Percentiles rank a stretch among this genome's conserved stretches.
These are phyloP conservation scores for Pseudofabraea citricarpa DNA, from an alignment of 2,329 filamentous ascomycete species.

Conservation along the genomic window DNA sequence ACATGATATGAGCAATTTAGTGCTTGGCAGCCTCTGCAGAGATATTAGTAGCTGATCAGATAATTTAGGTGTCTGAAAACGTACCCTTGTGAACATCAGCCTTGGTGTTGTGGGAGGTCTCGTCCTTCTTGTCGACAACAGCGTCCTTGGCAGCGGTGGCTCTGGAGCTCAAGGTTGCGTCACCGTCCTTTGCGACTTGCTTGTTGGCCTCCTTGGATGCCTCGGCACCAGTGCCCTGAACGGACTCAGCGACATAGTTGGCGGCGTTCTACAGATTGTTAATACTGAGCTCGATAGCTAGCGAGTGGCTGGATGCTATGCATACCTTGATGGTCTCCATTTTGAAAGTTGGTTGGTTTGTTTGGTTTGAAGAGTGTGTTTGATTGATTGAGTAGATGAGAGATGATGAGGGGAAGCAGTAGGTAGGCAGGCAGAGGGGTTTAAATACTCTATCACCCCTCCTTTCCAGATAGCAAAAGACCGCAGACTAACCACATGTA, in stretches of 20 bases:
- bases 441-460: too few relatives aligned
- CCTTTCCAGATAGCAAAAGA: too few relatives aligned
- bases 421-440: slow-evolving; percentile 4
- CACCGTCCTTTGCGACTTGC: slow-evolving; percentile 45
- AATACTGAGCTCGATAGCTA: slow-evolving; percentile 3
- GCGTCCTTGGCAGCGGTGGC: slow-evolving; percentile 47
- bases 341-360: slow-evolving; percentile 17
- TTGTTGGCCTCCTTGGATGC: slow-evolving; percentile 57
- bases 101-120: slow-evolving; percentile 44
- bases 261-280: slow-evolving; percentile 37
- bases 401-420: slow-evolving; percentile 9
- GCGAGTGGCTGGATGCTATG: not conserved
- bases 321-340: slow-evolving; percentile 31
- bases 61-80: slow-evolving; percentile 4
- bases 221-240: slow-evolving; percentile 42
- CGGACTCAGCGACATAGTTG: slow-evolving; percentile 52
- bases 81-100: slow-evolving; percentile 43
- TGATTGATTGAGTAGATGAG: slow-evolving; percentile 10
- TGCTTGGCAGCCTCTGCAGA: slow-evolving; percentile 28
- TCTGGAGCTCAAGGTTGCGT: slow-evolving; percentile 39
- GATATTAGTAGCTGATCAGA: too few relatives aligned
- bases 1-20: too few relatives aligned
- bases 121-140: slow-evolving; percentile 45
- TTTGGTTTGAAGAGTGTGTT: slow-evolving; percentile 13
- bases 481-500: too few relatives aligned